Conservation (phyloP, 1,284 basidiomycete species). For the Inonotus obliquus region DNA sequence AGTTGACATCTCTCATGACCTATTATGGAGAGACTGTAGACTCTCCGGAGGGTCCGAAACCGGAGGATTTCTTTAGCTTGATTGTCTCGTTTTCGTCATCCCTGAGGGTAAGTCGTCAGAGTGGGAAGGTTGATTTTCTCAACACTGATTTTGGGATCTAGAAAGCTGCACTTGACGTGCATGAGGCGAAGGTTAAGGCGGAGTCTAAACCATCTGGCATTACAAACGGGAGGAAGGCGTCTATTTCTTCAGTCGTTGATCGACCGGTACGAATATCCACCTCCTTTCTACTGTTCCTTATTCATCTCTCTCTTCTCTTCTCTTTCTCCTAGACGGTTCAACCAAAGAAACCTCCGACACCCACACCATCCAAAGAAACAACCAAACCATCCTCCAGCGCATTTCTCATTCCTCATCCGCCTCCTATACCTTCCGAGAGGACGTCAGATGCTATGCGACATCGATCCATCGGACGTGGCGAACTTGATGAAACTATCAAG, state of each 20-base stretch:
- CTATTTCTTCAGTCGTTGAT: neutral
- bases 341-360: neutral
- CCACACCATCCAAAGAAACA: neutral
- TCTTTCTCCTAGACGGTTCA: neutral
- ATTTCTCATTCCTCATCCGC: slow-evolving; percentile 21
- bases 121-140: neutral
- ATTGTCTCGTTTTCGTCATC: slow-evolving; percentile 71
- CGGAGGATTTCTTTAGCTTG: slow-evolving; percentile 77
- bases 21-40: slow-evolving; percentile 68
- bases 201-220: slow-evolving; percentile 20
- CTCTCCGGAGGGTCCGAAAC: slow-evolving; percentile 56
- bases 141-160: slow-evolving; percentile 26
- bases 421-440: slow-evolving; percentile 37
- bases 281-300: neutral
- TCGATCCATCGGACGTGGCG: slow-evolving; percentile 63
- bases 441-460: slow-evolving; percentile 29
- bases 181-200: slow-evolving; percentile 44
- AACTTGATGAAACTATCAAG: slow-evolving; percentile 77
- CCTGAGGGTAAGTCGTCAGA: slow-evolving; percentile 47
- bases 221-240: neutral
- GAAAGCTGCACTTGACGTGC: slow-evolving; percentile 75
- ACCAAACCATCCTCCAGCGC: neutral
- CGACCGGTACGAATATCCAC: neutral
- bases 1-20: slow-evolving; percentile 51
- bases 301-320: neutral